Percentiles rank a stretch among this genome's conserved stretches.
These are phyloP conservation scores for Jacaranda copaia DNA, from an alignment of 257 asterid species.

Conservation along the genomic window DNA sequence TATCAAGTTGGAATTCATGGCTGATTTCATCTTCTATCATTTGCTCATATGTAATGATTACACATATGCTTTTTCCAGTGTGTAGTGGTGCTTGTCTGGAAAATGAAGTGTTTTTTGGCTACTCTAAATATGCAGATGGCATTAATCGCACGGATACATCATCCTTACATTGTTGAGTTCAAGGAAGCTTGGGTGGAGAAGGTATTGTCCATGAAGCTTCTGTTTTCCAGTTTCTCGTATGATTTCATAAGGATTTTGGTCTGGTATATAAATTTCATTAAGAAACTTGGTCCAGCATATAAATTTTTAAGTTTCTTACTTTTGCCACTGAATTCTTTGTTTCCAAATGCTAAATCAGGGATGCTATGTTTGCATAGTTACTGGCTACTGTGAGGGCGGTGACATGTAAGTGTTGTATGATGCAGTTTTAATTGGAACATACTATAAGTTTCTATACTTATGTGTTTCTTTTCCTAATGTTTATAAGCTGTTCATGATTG, in stretches of 20 bases:
- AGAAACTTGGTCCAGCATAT: slow-evolving; percentile 3
- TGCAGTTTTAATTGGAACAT: slow-evolving; percentile 9
- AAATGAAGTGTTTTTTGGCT: slow-evolving; percentile 24
- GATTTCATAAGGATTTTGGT: slow-evolving; percentile 12
- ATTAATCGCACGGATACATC: slow-evolving; percentile 85
- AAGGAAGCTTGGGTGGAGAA: slow-evolving; percentile 99
- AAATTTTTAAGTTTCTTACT: neutral
- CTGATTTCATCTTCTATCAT: slow-evolving; percentile 18
- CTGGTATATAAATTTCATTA: slow-evolving; percentile 5
- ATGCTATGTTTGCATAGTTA: slow-evolving; percentile 97
- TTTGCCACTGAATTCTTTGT: slow-evolving; percentile 27
- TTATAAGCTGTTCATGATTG: slow-evolving; percentile 33
- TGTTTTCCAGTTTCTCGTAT: neutral
- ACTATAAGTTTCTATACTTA: neutral
- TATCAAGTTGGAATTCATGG: slow-evolving; percentile 9
- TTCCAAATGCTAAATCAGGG: slow-evolving; percentile 65
- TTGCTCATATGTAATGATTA: neutral
- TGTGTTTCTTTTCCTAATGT: neutral
- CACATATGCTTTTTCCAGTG: neutral
- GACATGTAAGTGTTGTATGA: slow-evolving; percentile 78
- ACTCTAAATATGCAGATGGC: slow-evolving; percentile 80
- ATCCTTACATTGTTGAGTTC: slow-evolving; percentile 91
- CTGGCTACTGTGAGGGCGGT: slow-evolving; percentile 99
- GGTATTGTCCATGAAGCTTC: slow-evolving; percentile 53
- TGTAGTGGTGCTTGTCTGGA: slow-evolving; percentile 19